phyloP scores from a whole-genome alignment of 441 rosid species.

The Populus hybrid region DNA sequence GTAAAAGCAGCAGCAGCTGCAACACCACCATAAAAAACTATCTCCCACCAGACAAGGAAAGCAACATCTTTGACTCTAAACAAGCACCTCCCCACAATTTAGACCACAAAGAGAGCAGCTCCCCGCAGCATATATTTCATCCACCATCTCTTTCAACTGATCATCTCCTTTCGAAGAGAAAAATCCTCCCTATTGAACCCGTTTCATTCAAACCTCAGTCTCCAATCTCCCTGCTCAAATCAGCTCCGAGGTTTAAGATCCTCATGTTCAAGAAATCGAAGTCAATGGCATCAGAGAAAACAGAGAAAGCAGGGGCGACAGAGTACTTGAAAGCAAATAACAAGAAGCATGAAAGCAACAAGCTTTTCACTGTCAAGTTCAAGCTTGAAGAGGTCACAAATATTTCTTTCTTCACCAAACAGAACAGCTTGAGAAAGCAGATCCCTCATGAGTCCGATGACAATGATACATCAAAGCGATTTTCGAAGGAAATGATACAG shows the following conservation, averaged over 20 bases:
- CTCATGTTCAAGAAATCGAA: slow-evolving; percentile 56
- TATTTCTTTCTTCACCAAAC: slow-evolving; percentile 53
- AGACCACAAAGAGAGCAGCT: slow-evolving; percentile 12
- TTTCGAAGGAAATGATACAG: slow-evolving; percentile 57
- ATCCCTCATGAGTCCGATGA: slow-evolving; percentile 20
- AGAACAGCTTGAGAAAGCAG: slow-evolving; percentile 37
- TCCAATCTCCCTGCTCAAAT: slow-evolving; percentile 65
- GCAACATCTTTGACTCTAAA: slow-evolving; percentile 21
- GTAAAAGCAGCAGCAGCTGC: slow-evolving; percentile 11
- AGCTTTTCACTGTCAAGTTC: slow-evolving; percentile 51
- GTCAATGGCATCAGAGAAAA: slow-evolving; percentile 25
- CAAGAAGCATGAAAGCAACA: slow-evolving; percentile 23
- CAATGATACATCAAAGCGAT: slow-evolving; percentile 42
- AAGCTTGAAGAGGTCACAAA: slow-evolving; percentile 62
- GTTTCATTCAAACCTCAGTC: slow-evolving; percentile 40
- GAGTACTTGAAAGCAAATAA: slow-evolving; percentile 16
- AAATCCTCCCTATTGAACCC: slow-evolving; percentile 60
- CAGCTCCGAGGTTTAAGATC: slow-evolving; percentile 72
- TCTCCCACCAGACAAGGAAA: slow-evolving; percentile 12
- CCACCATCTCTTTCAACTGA: slow-evolving; percentile 34
- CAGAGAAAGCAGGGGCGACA: slow-evolving; percentile 14
- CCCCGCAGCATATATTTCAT: background rate
- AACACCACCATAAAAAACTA: slow-evolving; percentile 1
- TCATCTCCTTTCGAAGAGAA: slow-evolving; percentile 44
- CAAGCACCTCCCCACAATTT: slow-evolving; percentile 13